Evolutionary conservation across 129 eudicot genomes (phyloP).

Genomic region (Tagetes erecta): DNA sequence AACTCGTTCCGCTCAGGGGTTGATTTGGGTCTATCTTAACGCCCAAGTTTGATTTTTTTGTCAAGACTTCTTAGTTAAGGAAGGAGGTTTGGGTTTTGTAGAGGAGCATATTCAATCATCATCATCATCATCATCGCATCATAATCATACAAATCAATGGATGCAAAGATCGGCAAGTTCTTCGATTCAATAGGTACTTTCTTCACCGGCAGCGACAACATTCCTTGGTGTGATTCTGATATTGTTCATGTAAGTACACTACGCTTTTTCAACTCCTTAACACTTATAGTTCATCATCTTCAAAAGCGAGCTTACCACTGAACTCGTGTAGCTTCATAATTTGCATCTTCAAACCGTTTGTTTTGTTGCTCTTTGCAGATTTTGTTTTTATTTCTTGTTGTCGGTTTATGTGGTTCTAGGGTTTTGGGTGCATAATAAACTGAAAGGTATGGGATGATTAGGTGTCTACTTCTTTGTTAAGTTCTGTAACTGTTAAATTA

Average conservation of each 20-base stretch:
- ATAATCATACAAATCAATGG: slow-evolving; percentile 37
- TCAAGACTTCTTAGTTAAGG: too few species aligned
- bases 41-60: too few species aligned
- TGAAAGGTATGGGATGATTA: not conserved
- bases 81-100: too few species aligned
- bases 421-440: not conserved
- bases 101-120: too few species aligned
- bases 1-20: too few species aligned
- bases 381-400: not conserved
- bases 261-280: not conserved
- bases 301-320: too few species aligned
- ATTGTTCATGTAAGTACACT: slow-evolving; percentile 55
- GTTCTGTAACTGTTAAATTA: not conserved
- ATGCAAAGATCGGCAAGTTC: slow-evolving; percentile 54
- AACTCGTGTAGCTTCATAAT: too few species aligned
- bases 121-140: too few species aligned
- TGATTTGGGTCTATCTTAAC: too few species aligned
- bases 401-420: not conserved
- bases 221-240: slow-evolving; percentile 85
- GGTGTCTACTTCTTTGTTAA: not conserved
- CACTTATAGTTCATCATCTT: too few species aligned
- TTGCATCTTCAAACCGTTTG: too few species aligned
- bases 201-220: slow-evolving; percentile 73
- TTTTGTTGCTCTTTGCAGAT: too few species aligned
- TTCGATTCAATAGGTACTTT: slow-evolving; percentile 61